Percentiles rank a stretch among this genome's conserved stretches.
Evolutionary conservation across 768 basidiomycete genomes (phyloP).

Genomic region (Rhizopogon salebrosus): DNA sequence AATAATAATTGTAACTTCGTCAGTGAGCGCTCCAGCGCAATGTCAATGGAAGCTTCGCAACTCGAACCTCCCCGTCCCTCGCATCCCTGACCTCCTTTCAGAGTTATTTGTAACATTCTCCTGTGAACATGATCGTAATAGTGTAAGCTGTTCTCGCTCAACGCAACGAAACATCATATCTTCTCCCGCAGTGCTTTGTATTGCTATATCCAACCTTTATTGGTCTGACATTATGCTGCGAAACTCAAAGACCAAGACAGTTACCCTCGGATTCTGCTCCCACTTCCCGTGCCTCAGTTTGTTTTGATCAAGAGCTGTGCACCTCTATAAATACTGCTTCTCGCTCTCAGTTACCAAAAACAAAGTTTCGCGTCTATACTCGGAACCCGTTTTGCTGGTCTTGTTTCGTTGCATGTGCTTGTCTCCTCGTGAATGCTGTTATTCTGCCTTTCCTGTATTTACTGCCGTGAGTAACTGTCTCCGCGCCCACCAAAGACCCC

Average conservation of each 20-base stretch:
- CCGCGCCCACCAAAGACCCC: not conserved
- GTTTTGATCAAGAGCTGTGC: not conserved
- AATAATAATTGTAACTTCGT: not conserved
- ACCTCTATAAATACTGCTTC: constrained; percentile 5
- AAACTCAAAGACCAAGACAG: too few species aligned
- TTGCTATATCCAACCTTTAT: too few species aligned
- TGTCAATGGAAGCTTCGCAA: not conserved
- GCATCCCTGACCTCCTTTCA: not conserved
- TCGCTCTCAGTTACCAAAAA: not conserved
- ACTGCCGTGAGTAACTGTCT: not conserved
- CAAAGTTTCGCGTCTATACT: constrained; percentile 7
- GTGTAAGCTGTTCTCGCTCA: too few species aligned
- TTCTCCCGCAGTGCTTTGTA: too few species aligned
- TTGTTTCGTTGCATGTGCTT: not conserved
- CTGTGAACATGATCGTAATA: too few species aligned
- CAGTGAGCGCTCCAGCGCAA: not conserved
- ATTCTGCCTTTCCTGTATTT: constrained; percentile 1
- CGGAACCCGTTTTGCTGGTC: constrained; percentile 1
- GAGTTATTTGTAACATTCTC: too few species aligned
- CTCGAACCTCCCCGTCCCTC: not conserved
- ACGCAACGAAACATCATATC: too few species aligned
- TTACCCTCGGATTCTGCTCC: not conserved
- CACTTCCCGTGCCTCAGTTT: constrained; percentile 1
- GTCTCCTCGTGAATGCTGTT: constrained; percentile 7
- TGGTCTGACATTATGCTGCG: too few species aligned